Percentiles rank a stretch among this genome's conserved stretches.
Evolutionary conservation across 306 rosid genomes (phyloP).

Genomic region (Cicer pinnatifidum): DNA sequence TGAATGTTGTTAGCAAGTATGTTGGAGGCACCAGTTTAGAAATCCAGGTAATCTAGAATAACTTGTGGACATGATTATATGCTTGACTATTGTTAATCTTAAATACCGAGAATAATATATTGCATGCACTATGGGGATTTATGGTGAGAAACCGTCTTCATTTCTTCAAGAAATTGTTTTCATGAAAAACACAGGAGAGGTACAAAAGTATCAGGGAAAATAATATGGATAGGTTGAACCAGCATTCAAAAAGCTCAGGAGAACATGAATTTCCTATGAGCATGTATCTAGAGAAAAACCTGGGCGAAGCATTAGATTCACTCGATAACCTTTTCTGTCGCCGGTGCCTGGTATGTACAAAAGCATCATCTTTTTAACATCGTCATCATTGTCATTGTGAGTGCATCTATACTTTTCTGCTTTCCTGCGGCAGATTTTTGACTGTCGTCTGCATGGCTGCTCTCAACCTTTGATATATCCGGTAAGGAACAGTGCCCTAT

Average conservation of each 20-base stretch:
- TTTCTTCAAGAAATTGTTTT: conserved; percentile 32
- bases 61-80: conserved; percentile 24
- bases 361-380: conserved; percentile 40
- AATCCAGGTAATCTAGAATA: conserved; percentile 69
- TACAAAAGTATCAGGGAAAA: conserved; percentile 69
- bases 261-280: conserved; percentile 53
- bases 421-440: conserved; percentile 77
- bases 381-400: conserved; percentile 31
- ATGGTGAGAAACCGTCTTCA: conserved; percentile 30
- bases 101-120: conserved; percentile 11
- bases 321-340: conserved; percentile 96
- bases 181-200: conserved; percentile 65
- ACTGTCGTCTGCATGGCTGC: conserved; percentile 94
- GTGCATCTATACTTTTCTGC: conserved; percentile 44
- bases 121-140: conserved; percentile 28
- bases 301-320: conserved; percentile 86
- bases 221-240: conserved; percentile 50
- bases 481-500: conserved; percentile 58
- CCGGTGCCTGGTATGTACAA: conserved; percentile 79
- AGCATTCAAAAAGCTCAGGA: conserved; percentile 51
- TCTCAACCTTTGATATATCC: conserved; percentile 78
- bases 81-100: conserved; percentile 44
- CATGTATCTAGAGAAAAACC: conserved; percentile 74
- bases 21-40: conserved; percentile 73
- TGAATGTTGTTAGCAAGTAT: conserved; percentile 67